Evolutionary conservation across 2,329 filamentous ascomycete genomes (phyloP).

Genomic region (Trichoderma gracile): DNA sequence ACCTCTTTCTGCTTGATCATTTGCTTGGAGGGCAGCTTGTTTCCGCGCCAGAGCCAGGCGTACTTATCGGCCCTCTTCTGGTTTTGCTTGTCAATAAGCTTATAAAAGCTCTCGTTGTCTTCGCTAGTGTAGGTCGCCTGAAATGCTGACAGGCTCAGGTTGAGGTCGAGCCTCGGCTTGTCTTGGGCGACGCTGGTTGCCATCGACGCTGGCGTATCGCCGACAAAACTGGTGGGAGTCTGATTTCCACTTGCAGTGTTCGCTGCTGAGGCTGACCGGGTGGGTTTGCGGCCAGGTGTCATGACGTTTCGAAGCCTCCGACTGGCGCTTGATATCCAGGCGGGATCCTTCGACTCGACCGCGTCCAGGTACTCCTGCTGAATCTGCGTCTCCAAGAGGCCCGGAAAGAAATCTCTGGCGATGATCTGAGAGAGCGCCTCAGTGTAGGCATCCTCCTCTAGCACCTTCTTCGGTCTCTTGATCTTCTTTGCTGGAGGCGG

Average conservation of each 20-base stretch:
- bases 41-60: constrained; percentile 83
- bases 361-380: constrained; percentile 93
- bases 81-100: constrained; percentile 87
- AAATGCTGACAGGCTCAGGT: constrained; percentile 80
- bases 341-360: constrained; percentile 77
- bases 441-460: constrained; percentile 94
- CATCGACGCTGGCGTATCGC: constrained; percentile 71
- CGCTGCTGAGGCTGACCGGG: constrained; percentile 31
- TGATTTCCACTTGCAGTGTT: constrained; percentile 38
- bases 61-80: constrained; percentile 80
- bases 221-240: constrained; percentile 67
- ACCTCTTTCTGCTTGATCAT: constrained; percentile 68
- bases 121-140: constrained; percentile 95
- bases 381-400: constrained; percentile 78
- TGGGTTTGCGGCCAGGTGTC: constrained; percentile 64
- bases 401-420: constrained; percentile 94
- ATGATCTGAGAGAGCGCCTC: constrained; percentile 91
- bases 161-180: constrained; percentile 63
- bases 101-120: constrained; percentile 97
- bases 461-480: constrained; percentile 81
- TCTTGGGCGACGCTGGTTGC: constrained; percentile 42
- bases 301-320: constrained; percentile 73
- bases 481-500: constrained; percentile 84
- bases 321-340: constrained; percentile 84
- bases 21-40: constrained; percentile 81